Conservation (phyloP, 148 eudicot genomes). For the Silene uniflora region DNA sequence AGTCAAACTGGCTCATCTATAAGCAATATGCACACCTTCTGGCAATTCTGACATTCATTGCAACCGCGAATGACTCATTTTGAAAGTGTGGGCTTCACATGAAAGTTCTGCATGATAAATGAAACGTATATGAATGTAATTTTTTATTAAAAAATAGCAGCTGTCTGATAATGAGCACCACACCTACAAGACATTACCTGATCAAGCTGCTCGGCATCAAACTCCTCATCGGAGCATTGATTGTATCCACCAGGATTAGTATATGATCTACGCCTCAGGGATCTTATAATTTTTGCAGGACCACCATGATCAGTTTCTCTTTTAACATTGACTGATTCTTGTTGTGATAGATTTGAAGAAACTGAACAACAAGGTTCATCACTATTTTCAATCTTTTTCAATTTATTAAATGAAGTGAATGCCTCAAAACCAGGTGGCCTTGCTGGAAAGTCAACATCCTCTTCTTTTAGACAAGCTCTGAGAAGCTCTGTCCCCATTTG, state of each 20-base stretch:
- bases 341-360: conserved; percentile 47
- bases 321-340: conserved; percentile 36
- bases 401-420: conserved; percentile 52
- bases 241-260: conserved; percentile 44
- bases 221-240: conserved; percentile 56
- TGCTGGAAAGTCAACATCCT: conserved; percentile 64
- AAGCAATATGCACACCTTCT: conserved; percentile 53
- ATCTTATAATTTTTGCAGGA: conserved; percentile 45
- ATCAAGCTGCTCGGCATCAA: conserved; percentile 63
- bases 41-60: conserved; percentile 65
- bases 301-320: conserved; percentile 34
- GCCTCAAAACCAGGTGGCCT: conserved; percentile 97
- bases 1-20: background rate
- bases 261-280: conserved; percentile 50
- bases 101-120: conserved; percentile 42
- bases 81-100: conserved; percentile 50
- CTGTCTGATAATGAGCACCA: background rate
- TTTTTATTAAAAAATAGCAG: background rate
- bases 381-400: conserved; percentile 54
- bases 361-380: conserved; percentile 42
- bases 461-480: conserved; percentile 62
- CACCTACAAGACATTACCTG: conserved; percentile 21
- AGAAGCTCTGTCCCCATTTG: conserved; percentile 78
- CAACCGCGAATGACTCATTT: conserved; percentile 94
- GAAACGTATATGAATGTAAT: conserved; percentile 4